Percentiles rank a stretch among this genome's conserved stretches.
These are phyloP conservation scores for Phytophthora cajani DNA, from an alignment of 352 stramenopile species.

Conservation along the genomic window DNA sequence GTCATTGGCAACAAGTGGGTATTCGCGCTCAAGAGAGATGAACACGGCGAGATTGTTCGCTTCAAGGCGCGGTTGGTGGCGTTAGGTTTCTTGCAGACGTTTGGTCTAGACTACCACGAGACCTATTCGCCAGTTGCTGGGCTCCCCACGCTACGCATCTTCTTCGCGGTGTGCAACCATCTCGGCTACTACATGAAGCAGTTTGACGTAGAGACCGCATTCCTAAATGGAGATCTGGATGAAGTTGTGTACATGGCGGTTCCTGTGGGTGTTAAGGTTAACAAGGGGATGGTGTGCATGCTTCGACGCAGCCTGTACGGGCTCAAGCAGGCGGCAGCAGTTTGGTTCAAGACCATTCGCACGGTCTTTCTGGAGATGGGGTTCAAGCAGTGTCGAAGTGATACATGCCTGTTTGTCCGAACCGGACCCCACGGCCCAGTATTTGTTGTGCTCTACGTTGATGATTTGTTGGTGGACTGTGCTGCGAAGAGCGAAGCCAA, in stretches of 20 bases:
- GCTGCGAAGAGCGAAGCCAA: neutral
- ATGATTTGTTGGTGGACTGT: neutral
- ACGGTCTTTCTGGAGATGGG: constrained; percentile 7
- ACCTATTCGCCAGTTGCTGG: constrained; percentile 36
- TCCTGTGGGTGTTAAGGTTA: constrained; percentile 3
- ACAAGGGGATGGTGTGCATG: constrained; percentile 21
- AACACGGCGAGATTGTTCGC: constrained; percentile 20
- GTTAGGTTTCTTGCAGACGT: constrained; percentile 28
- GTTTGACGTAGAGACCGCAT: no score
- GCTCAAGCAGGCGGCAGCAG: constrained; percentile 38
- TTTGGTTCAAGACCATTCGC: constrained; percentile 39
- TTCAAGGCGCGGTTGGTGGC: constrained; percentile 37
- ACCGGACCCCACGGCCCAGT: neutral
- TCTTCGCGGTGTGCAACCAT: neutral
- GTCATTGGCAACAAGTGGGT: constrained; percentile 18
- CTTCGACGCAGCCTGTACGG: constrained; percentile 39
- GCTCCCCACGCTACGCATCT: constrained; percentile 17
- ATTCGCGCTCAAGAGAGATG: constrained; percentile 24
- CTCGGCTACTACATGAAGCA: no score
- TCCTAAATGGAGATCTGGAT: no score
- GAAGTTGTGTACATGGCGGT: constrained; percentile 36
- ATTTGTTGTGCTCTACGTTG: constrained; percentile 26
- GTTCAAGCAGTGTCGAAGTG: constrained; percentile 8
- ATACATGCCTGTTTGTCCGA: constrained; percentile 14
- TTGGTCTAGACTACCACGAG: constrained; percentile 25